Conservation (phyloP, 352 stramenopile species). For the Thalassiosira gravida region DNA sequence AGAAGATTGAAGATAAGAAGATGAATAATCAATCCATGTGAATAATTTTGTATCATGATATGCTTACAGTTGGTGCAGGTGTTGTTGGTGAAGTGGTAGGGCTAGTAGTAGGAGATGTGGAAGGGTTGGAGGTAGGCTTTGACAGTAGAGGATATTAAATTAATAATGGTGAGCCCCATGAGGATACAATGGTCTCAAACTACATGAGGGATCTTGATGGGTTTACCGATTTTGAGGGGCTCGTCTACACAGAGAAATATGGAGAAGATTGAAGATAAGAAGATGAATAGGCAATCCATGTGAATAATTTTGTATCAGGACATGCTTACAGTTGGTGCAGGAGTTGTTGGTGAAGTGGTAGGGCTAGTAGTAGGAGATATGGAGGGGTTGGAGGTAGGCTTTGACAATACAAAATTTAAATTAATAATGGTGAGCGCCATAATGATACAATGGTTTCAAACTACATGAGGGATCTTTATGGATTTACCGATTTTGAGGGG, state of each 20-base stretch:
- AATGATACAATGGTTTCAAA: background rate
- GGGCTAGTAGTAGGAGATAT: background rate
- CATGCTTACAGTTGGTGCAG: background rate
- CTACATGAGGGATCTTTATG: background rate
- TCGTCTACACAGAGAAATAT: background rate
- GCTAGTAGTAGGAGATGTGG: background rate
- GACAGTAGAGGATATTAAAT: background rate
- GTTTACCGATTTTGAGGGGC: background rate
- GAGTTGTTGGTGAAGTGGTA: background rate
- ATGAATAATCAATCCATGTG: too few relatives aligned
- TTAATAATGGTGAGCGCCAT: background rate
- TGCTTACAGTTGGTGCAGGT: slow-evolving; percentile 1
- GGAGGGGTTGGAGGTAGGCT: background rate
- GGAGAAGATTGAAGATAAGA: background rate
- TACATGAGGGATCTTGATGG: background rate
- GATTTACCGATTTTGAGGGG: background rate
- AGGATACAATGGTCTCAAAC: background rate
- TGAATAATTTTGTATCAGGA: background rate
- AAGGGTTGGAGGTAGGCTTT: slow-evolving; percentile 5
- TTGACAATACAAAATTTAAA: background rate
- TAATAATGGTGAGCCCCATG: too few relatives aligned
- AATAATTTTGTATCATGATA: too few relatives aligned
- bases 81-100: slow-evolving; percentile 7
- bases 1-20: background rate
- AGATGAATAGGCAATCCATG: background rate